Percentiles rank a stretch among this genome's conserved stretches.
phyloP scores from a whole-genome alignment of 306 rosid genomes.

The Acacia confusa region DNA sequence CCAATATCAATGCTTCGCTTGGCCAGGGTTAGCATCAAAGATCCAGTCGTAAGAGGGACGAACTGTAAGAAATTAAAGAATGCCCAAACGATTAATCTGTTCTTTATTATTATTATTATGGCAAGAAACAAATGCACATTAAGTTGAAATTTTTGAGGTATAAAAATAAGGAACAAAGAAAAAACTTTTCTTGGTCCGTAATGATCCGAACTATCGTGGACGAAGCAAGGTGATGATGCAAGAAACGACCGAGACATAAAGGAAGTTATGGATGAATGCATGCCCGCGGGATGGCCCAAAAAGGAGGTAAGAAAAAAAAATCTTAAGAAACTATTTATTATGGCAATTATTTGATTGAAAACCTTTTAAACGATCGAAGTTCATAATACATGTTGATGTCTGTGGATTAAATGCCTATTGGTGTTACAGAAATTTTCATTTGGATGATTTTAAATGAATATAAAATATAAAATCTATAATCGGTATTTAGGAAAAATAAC shows the following conservation, averaged over 20 bases:
- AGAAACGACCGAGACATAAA: not conserved
- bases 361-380: not conserved
- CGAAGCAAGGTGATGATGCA: not conserved
- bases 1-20: not conserved
- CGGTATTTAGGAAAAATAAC: no score
- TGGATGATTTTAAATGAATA: not conserved
- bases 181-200: conserved; percentile 8
- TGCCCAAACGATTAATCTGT: not conserved
- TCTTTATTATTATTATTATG: not conserved
- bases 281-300: not conserved
- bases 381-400: not conserved
- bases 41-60: conserved; percentile 3
- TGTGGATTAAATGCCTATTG: not conserved
- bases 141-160: not conserved
- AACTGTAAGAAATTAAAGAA: not conserved
- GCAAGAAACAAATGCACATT: not conserved
- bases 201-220: not conserved
- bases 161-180: not conserved
- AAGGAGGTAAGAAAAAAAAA: not conserved
- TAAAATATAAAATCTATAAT: not conserved
- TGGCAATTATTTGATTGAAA: not conserved
- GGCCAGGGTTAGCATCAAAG: conserved; percentile 6
- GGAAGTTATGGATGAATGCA: not conserved
- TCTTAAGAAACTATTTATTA: not conserved
- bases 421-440: not conserved